Base-by-base conservation (phyloP, 495 filamentous ascomycete species). In the Hypoxylon lenormandii region DNA sequence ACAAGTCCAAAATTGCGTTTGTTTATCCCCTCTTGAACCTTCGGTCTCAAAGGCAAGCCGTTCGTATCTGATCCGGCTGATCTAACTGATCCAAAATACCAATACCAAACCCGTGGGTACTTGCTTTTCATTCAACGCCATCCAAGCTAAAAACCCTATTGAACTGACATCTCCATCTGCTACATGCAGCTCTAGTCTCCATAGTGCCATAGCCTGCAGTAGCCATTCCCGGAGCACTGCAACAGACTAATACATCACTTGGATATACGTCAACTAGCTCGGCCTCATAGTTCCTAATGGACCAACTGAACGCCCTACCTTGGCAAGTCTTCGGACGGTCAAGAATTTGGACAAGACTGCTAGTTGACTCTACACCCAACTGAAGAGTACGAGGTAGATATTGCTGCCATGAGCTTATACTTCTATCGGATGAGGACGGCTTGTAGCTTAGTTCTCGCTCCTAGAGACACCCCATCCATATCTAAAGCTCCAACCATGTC, bases 391-490 rank as follows among this genome's bases (percentile, higher is more conserved):
- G n/a, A n/a, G n/a, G 3, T 28, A 7, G 18, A 26, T 55, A 40
- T 26, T 55, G 18, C 11, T 19, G 8, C 18, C 3, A 23, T 26
- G 51, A 43, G 21, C 36, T 18, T 16, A 8, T 38, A 23, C 30
- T 38, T 22, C 12, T 10, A n/a, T 21, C 37, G 43, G 6, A 45
- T 8, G 42, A 19, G 42, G 38, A 52, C 33, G 52, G 47, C 19
- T 45, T 42, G 10, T 36, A 45, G 28, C 13, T 36, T 45, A 22
- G 11, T 55, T 54, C n/a, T n/a, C 49, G 37, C 15, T 46, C 21
- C 16, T 57, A 40, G 47, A 47, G 48, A 49, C 42, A 66, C 40
- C 19, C 50, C 47, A 46, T 55, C 54, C 43, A 28, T 50, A 22
- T 60, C 28, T 30, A 6, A 37, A 36, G 51, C 15, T 53, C 16